Evolutionary conservation across 2,329 filamentous ascomycete genomes (phyloP), one percentile per base, ranked within the genome.

Genomic region (Diaporthe ilicicola): DNA sequence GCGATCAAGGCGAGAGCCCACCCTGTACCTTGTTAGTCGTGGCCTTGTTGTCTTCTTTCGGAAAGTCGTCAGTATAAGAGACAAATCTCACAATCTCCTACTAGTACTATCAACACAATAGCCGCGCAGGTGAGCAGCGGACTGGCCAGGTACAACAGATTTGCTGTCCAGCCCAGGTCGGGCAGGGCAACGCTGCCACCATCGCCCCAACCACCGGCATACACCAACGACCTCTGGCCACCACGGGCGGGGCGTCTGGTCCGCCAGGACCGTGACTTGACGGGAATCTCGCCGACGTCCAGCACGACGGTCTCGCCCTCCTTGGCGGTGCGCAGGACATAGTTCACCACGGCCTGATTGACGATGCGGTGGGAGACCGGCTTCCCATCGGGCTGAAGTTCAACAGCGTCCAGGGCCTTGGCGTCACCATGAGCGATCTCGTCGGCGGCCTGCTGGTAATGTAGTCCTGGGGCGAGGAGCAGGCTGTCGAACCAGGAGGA

Each of bases 391-490:
- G 50, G 62, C 34, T 74, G 71, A 46, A 76, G 74, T 74, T 83
- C 81, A 54, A 81, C 70, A 76, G 84, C 70, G 77, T 83, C 79
- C 82, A 84, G 6, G 82, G 77, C 82, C 4, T 80, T 81, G 17
- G 80, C 79, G 44, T 79, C 80, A 69, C 85, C 83, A 3, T 82
- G 78, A 71, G 82, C 82, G 19, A 91, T 79, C 0, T 84, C 82
- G 15, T 87, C 82, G 12, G 88, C 88, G 4, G 85, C 83, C 74
- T 91, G 88, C 74, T 91, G 88, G 74, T 86, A 87, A 78, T 91
- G 90, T 64, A 91, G 76, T 0, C 90, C 89, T 0, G 89, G 89
- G 2, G 87, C 88, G 3, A 91, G 82, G 15, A 91, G 81, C 13
- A 91, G 81, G 9, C 81, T 81, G 76, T 91, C 89, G 0, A 89